Evolutionary conservation across 225 moss, liverwort and hornwort genomes (phyloP), one percentile per base, ranked within the genome.

Genomic region (Rhytidiadelphus loreus): DNA sequence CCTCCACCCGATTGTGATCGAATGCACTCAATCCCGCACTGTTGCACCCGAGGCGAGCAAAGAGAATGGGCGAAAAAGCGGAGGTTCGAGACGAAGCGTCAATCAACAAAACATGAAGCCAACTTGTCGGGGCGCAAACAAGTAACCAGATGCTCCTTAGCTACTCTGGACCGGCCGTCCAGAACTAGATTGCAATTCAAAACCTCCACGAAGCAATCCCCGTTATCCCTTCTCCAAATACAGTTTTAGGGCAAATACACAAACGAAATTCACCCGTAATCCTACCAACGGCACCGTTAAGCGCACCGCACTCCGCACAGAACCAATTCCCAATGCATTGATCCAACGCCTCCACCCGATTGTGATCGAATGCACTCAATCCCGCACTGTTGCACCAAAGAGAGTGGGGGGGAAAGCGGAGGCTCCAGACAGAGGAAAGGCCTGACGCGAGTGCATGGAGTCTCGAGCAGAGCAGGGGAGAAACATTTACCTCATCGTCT

Each of bases 401-500:
- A 24, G 58, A n/a, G 80, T 37, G 23, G 71, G 29, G 29, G 41
- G 3, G 22, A 21, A 25, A 44, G 56, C 29, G 21, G 83, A 88
- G 65, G 23, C 61, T 39, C 23, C 32, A 43, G 15, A 48, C 69
- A 59, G 50, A 60, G 71, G 52, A 39, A n/a, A 46, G 39, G 72
- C 11, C 55, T n/a, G 24, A 53, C 56, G 81, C 63, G 65, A 61
- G 62, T 22, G 71, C 16, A 50, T 25, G 71, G 35, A 41, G 44
- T 32, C 60, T 17, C 82, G 35, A 24, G 29, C 14, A 30, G 50
- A 39, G 88, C 15, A 59, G 43, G 32, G 18, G 44, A 62, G 61
- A 32, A 63, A 56, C 77, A 41, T 90, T 48, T 69, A 92, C 92
- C 92, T 92, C 92, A 43, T 92, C 92, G 52, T 89, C 92, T 82